These are phyloP conservation scores for Tremellales sp. DNA, from an alignment of 1,284 basidiomycete species.

Conservation along the genomic window DNA sequence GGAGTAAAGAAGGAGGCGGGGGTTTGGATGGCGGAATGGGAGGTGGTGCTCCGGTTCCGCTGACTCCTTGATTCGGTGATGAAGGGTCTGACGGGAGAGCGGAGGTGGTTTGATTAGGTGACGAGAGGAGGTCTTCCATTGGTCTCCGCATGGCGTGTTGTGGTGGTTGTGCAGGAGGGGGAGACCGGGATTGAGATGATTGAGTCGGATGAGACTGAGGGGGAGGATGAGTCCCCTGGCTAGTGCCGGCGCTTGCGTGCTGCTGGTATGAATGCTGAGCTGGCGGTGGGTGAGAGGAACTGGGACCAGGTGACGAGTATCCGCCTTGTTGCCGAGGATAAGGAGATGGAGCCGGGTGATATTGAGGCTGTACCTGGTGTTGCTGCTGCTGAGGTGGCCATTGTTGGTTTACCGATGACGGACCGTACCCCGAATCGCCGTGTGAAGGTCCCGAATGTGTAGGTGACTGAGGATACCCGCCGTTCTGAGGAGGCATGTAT, in stretches of 20 bases:
- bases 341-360: neutral
- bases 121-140: conserved; percentile 30
- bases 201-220: neutral
- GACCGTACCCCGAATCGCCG: too few species aligned
- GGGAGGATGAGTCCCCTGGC: too few species aligned
- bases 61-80: conserved; percentile 12
- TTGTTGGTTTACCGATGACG: too few species aligned
- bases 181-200: neutral
- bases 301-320: neutral
- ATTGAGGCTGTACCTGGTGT: conserved; percentile 2
- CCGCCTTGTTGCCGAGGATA: neutral
- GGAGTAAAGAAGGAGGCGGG: conserved; percentile 64
- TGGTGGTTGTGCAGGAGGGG: neutral
- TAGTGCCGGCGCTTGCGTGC: neutral
- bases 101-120: conserved; percentile 34
- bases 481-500: conserved; percentile 8
- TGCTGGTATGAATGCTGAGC: conserved; percentile 3
- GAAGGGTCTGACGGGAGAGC: conserved; percentile 27
- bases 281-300: conserved; percentile 5
- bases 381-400: conserved; percentile 1
- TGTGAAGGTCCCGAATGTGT: too few species aligned
- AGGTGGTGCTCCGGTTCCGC: conserved; percentile 52
- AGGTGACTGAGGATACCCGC: too few species aligned
- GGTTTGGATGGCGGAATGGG: conserved; percentile 79
- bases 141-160: conserved; percentile 13